Base-by-base conservation (phyloP, 306 rosid genomes). In the Senna tora region DNA sequence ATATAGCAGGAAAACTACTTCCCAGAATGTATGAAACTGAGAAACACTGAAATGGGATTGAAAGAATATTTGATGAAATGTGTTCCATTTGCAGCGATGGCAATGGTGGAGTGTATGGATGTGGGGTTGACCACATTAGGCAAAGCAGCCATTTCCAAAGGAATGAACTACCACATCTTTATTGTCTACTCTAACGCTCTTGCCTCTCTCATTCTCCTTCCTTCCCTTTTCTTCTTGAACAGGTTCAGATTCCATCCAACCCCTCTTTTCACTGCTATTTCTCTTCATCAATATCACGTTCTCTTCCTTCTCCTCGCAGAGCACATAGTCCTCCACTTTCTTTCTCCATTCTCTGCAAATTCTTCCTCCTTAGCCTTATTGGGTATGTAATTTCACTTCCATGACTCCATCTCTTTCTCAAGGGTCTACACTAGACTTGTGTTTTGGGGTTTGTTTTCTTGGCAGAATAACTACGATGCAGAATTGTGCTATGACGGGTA, bases 151-250 rank as follows among this genome's bases (percentile, higher is more conserved):
- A 84, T 84, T 77, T 72, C 85, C 5, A 72, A 19, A 81, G 88
- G 88, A 58, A 81, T 84, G 85, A 84, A 38, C 25, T 81, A 84
- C 61, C 81, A 74, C 28, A 74, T 84, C 39, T 81, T 84, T 30
- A 84, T 84, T 28, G 77, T 78, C 58, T 84, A 84, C 77, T 84
- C 88, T 33, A 84, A 84, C 38, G 84, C 85, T 52, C 79, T 84
- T 30, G 85, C 84, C 25, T 42, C 88, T 50, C 8, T 67, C 14
- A 72, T 84, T 0, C 88, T 84, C 74, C 53, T 81, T 25, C 85
- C 84, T 69, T 67, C 69, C 36, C 55, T 81, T 72, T 81, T 84
- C 79, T 0, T 81, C 81, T 11, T 72, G 81, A 51, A 56, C 81
- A 74, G 82, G 80, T 74, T 0, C 28, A 28, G 82, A 77, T 74